Percentiles rank a stretch among this genome's conserved stretches.
Evolutionary conservation across 305 asterid genomes (phyloP).

Genomic region (Petunia hybrid): DNA sequence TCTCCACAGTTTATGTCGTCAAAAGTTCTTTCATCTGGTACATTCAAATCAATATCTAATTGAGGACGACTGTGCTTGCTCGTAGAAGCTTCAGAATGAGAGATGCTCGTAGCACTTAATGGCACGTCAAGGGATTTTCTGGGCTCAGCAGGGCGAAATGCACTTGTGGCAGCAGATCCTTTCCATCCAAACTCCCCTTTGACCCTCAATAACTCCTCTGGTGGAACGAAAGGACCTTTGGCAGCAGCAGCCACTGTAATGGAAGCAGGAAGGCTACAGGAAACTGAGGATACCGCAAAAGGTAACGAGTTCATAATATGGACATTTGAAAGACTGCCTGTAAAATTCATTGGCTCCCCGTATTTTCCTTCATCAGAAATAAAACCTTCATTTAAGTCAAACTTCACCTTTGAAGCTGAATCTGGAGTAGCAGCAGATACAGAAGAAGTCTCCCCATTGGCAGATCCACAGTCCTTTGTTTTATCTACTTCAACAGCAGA

Average conservation of each 20-base stretch:
- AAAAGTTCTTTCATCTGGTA: conserved; percentile 73
- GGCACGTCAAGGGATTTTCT: conserved; percentile 60
- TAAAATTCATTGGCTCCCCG: conserved; percentile 52
- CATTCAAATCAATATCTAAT: conserved; percentile 84
- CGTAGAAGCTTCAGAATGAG: conserved; percentile 51
- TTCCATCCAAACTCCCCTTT: conserved; percentile 91
- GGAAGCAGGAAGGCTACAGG: conserved; percentile 61
- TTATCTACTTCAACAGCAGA: conserved; percentile 43
- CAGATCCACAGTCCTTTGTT: conserved; percentile 39
- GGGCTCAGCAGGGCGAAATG: conserved; percentile 97
- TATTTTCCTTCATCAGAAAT: conserved; percentile 72
- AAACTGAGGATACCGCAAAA: conserved; percentile 51
- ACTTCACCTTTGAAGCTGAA: conserved; percentile 55
- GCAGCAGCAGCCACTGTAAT: conserved; percentile 87
- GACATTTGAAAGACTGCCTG: conserved; percentile 45
- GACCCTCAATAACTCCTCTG: conserved; percentile 75
- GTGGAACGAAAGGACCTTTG: conserved; percentile 83
- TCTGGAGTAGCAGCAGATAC: conserved; percentile 47
- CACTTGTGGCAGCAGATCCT: conserved; percentile 97
- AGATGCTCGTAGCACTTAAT: conserved; percentile 37
- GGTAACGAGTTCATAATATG: conserved; percentile 51
- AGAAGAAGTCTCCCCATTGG: conserved; percentile 45
- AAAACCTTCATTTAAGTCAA: conserved; percentile 88
- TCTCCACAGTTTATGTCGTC: conserved; percentile 68
- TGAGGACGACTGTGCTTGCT: conserved; percentile 55